Evolutionary conservation across 2,329 filamentous ascomycete species (phyloP), one percentile per base, ranked within the genome.

Genomic region (Neofusicoccum kwambonambiense): DNA sequence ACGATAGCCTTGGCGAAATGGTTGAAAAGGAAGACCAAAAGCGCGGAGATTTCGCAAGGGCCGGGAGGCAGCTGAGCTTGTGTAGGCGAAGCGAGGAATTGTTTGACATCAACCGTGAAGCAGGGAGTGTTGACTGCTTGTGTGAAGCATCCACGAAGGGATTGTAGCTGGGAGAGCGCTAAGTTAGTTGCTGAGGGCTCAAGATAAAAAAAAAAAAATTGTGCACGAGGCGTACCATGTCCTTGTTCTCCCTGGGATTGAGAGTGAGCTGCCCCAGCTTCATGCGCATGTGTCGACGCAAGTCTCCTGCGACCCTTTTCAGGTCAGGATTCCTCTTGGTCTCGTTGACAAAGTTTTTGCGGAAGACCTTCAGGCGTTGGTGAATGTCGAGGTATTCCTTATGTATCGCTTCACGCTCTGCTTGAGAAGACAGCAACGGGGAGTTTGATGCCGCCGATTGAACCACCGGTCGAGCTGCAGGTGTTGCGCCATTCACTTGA

Each of bases 1-100:
- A 95, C 83, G 64, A 93, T 82, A 49, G 82, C 82, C 76, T 96
- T 96, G 69, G 89, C 82, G 68, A 93, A 89, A 58, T 90, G 87
- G 70, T 91, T 93, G 64, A 96, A 82, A 1, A 92, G 83, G 74
- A 93, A 96, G 31, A 96, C 68, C 4, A 78, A 68, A 49, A 77
- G 70, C n/a, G 72, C 69, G 60, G 37, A 39, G 7, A 51, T 34
- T 17, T 63, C 39, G 42, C 39, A 63, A 27, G 61, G 61, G 17
- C 61, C 61, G 15, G 47, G 61, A 3, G 61, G 49, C 9, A 63
- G 39, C 12, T 54, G 49, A 4, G 37, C 13, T n/a, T 63, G 61
- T 7, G 61, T 63, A 13, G 35, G 12, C 9, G 49, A 19, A 13
- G 61, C 45, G 41, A 66, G 42, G 27, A 64, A 78, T 9, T 70